Base-by-base conservation (phyloP, 805 yeast species). In the Phaffomyces antillensis region DNA sequence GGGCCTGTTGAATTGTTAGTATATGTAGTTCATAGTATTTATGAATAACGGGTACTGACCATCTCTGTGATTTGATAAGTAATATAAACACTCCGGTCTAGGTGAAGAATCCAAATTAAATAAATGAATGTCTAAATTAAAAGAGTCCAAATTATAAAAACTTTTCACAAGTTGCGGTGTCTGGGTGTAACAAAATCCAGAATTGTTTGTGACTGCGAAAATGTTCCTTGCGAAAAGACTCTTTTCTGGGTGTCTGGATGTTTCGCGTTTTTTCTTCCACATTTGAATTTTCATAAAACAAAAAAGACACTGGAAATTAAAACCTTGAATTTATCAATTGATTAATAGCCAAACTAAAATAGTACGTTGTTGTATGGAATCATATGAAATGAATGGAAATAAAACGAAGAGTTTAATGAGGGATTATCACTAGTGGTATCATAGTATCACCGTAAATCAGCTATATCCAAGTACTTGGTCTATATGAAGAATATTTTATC, bases 41-140 rank as follows among this genome's bases (percentile, higher is more conserved):
- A 28, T 28, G 30, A 28, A 4, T 28, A 13, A 10, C 11, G 10
- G 30, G 30, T 81, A 86, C 96, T 77, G 85, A 86, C 96, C 97
- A 90, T 90, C 98, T 86, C 96, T 89, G 96, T 79, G 91, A 76
- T 65, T 65, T 62, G 64, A 58, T 60, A 28, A 28, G 13, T 64
- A 53, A 53, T 48, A 51, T 49, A 52, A 66, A 83, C 93, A 88
- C 98, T 90, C 98, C 98, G 98, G 98, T 88, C 87, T 73, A 51
- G 50, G 46, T 58, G 46, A 45, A 36, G 50, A 37, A 37, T 25
- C 44, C 47, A 52, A 50, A 43, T n/a, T n/a, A 3, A 12, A 24
- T 9, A 16, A 4, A 16, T 6, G 1, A 16, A 16, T 24, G 30
- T 24, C 43, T 48, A 52, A 49, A 42, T 8, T n/a, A 8, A 18